Evolutionary conservation across 2,329 filamentous ascomycete genomes (phyloP).

Genomic region (Beauveria rudraprayagi): DNA sequence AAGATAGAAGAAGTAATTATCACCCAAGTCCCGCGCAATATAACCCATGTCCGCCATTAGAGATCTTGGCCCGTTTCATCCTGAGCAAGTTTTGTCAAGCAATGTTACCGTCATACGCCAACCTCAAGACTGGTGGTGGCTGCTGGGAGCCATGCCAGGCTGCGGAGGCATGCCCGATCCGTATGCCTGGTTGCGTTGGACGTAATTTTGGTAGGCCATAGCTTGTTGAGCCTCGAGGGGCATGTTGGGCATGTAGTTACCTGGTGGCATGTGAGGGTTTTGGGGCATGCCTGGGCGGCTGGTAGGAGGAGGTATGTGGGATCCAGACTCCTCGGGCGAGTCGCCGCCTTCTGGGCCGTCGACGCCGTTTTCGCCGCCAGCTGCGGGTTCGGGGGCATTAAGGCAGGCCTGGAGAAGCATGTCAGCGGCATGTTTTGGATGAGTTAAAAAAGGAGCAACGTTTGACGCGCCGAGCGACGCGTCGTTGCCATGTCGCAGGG

Average conservation of each 20-base stretch:
- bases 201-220: slow-evolving; percentile 75
- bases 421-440: slow-evolving; percentile 23
- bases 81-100: background rate
- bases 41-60: slow-evolving; percentile 21
- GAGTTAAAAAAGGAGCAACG: background rate
- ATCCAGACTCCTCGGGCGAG: slow-evolving; percentile 83
- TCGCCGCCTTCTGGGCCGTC: slow-evolving; percentile 72
- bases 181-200: slow-evolving; percentile 60
- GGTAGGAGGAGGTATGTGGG: slow-evolving; percentile 59
- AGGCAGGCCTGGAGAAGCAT: slow-evolving; percentile 65
- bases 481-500: background rate
- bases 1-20: slow-evolving; percentile 16
- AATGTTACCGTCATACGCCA: background rate
- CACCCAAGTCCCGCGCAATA: slow-evolving; percentile 33
- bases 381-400: slow-evolving; percentile 85
- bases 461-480: slow-evolving; percentile 1
- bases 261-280: slow-evolving; percentile 54
- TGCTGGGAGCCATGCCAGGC: slow-evolving; percentile 71
- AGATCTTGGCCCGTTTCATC: background rate
- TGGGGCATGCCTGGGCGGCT: slow-evolving; percentile 58
- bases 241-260: slow-evolving; percentile 55
- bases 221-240: slow-evolving; percentile 70
- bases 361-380: slow-evolving; percentile 73
- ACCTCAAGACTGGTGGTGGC: slow-evolving; percentile 66
- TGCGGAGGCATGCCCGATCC: slow-evolving; percentile 74